Evolutionary conservation across 108 stramenopile species (phyloP).

Genomic region (Pseudonitzschia pungens): DNA sequence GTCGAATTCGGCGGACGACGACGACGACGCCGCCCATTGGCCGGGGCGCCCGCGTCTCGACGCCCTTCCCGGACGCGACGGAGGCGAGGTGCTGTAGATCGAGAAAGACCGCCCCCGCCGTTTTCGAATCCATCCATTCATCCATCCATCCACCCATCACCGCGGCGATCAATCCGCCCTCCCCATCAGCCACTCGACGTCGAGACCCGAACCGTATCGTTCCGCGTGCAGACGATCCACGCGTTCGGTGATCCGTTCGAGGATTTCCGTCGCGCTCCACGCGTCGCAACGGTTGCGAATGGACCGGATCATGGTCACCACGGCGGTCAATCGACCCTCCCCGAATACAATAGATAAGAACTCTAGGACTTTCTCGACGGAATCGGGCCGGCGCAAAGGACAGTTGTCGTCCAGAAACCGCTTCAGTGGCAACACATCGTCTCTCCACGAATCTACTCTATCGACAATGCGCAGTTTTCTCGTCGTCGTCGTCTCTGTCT

Average conservation of each 20-base stretch:
- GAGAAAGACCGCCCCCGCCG: too few relatives aligned
- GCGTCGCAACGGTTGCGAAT: slow-evolving; percentile 49
- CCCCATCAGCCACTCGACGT: slow-evolving; percentile 3
- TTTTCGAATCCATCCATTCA: not conserved
- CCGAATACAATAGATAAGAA: slow-evolving; percentile 50
- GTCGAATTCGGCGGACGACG: slow-evolving; percentile 7
- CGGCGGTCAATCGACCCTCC: slow-evolving; percentile 53
- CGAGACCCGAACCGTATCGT: not conserved
- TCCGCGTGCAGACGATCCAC: not conserved
- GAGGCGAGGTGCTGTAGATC: slow-evolving; percentile 12
- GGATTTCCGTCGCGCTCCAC: slow-evolving; percentile 40
- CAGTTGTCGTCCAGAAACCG: slow-evolving; percentile 52
- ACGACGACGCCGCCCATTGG: slow-evolving; percentile 12
- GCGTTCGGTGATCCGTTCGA: not conserved
- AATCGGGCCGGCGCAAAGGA: slow-evolving; percentile 20
- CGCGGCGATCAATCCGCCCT: too few relatives aligned
- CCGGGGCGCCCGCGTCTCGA: not conserved
- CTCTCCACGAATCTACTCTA: slow-evolving; percentile 37
- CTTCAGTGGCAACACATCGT: slow-evolving; percentile 61
- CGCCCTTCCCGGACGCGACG: not conserved
- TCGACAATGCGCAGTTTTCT: not conserved
- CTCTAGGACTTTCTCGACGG: slow-evolving; percentile 37
- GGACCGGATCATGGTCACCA: slow-evolving; percentile 44
- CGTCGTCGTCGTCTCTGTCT: not conserved
- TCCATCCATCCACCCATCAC: too few relatives aligned